phyloP scores from a whole-genome alignment of 2,329 filamentous ascomycete species.

The Nectriaceae sp. region DNA sequence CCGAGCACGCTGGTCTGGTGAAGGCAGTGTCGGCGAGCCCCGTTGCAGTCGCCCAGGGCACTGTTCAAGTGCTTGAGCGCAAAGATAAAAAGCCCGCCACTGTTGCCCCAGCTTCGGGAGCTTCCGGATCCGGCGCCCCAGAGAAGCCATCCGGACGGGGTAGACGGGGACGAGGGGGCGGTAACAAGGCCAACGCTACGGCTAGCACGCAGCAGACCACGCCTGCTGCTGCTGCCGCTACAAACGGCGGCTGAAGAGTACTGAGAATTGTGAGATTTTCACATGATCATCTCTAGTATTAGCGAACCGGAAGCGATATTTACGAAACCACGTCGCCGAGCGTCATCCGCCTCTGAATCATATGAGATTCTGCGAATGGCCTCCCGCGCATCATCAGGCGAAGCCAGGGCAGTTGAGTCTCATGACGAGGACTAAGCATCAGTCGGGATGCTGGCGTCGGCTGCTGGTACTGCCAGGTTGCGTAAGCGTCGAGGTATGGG shows the following conservation, averaged over 20 bases:
- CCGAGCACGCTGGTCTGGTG: conserved; percentile 68
- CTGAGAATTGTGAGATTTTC: conserved; percentile 7
- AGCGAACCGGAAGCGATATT: conserved; percentile 4
- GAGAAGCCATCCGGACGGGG: conserved; percentile 35
- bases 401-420: not conserved
- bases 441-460: not conserved
- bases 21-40: conserved; percentile 83
- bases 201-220: conserved; percentile 14
- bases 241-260: conserved; percentile 21
- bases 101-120: conserved; percentile 14
- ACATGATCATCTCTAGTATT: conserved; percentile 10
- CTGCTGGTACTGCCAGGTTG: conserved; percentile 1
- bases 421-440: conserved; percentile 1
- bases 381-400: conserved; percentile 1
- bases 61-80: conserved; percentile 83
- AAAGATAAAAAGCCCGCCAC: conserved; percentile 58
- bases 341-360: too few species aligned
- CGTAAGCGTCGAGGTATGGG: conserved; percentile 1
- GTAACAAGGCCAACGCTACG: conserved; percentile 26
- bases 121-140: conserved; percentile 16
- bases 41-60: conserved; percentile 78
- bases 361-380: conserved; percentile 3
- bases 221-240: conserved; percentile 7
- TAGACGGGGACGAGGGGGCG: conserved; percentile 33
- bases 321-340: not conserved